Conservation (phyloP, 345 rosid genomes). For the Brassica cretica region DNA sequence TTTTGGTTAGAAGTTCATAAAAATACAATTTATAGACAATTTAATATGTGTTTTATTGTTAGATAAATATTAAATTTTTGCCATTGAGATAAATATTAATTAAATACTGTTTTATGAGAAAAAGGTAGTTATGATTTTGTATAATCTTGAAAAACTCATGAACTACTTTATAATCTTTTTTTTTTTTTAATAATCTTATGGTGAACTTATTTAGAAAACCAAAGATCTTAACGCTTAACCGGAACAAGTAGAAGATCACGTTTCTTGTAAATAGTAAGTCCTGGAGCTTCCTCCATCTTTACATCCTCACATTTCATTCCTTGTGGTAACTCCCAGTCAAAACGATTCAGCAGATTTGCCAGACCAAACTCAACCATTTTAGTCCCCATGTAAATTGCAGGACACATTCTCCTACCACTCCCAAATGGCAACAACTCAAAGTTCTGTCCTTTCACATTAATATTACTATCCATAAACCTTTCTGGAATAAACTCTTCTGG, state of each 20-base stretch:
- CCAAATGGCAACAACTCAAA: conserved; percentile 24
- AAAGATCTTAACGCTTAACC: not conserved
- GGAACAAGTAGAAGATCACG: conserved; percentile 41
- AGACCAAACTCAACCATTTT: conserved; percentile 37
- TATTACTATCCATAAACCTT: conserved; percentile 37
- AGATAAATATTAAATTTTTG: too few relatives aligned
- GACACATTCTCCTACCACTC: conserved; percentile 20
- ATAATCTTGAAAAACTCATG: not conserved
- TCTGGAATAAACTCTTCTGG: conserved; percentile 42
- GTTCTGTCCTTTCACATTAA: conserved; percentile 31
- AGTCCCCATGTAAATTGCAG: conserved; percentile 29
- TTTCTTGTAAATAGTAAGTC: conserved; percentile 31
- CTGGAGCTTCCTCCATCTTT: conserved; percentile 45
- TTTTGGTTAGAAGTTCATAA: not conserved
- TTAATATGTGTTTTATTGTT: too few relatives aligned
- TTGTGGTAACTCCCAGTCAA: conserved; percentile 47
- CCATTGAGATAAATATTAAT: not conserved
- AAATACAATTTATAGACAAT: not conserved
- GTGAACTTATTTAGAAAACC: not conserved
- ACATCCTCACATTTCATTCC: conserved; percentile 34
- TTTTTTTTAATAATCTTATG: not conserved
- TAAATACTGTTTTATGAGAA: not conserved
- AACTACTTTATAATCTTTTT: not conserved
- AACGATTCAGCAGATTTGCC: conserved; percentile 42
- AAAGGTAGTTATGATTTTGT: not conserved